Percentiles rank a stretch among this genome's conserved stretches.
phyloP scores from a whole-genome alignment of 2,329 filamentous ascomycete genomes.

The Apiospora phragmitis region DNA sequence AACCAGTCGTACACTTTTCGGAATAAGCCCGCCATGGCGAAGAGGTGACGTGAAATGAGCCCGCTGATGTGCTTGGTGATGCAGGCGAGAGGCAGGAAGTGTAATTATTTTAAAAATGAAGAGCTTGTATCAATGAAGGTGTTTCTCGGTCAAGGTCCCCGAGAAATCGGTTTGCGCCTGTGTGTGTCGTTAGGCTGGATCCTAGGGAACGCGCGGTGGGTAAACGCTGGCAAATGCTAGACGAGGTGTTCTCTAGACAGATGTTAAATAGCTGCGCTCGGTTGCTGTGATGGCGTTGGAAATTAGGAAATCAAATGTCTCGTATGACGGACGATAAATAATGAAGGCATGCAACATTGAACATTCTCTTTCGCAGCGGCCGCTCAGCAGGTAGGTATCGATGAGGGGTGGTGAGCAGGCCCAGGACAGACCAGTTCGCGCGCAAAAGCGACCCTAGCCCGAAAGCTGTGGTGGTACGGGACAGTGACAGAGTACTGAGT shows the following conservation, averaged over 20 bases:
- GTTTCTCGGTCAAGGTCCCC: not conserved
- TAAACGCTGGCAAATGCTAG: conserved; percentile 12
- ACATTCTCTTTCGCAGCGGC: conserved; percentile 29
- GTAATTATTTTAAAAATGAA: conserved; percentile 4
- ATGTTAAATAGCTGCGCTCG: conserved; percentile 42
- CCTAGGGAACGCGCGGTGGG: conserved; percentile 15
- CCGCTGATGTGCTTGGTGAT: not conserved
- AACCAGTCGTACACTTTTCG: conserved; percentile 97
- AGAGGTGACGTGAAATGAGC: conserved; percentile 9
- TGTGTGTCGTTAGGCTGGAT: conserved; percentile 16
- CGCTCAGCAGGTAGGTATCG: conserved; percentile 15
- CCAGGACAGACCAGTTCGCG: not conserved
- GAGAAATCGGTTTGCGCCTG: conserved; percentile 15
- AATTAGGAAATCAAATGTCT: conserved; percentile 40
- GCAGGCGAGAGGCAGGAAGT: not conserved
- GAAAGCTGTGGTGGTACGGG: conserved; percentile 27
- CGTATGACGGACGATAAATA: conserved; percentile 36
- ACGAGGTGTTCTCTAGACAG: conserved; percentile 30
- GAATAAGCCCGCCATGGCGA: conserved; percentile 83
- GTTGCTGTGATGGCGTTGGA: conserved; percentile 13
- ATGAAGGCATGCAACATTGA: conserved; percentile 8
- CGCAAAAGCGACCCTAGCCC: conserved; percentile 4
- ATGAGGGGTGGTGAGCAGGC: conserved; percentile 3
- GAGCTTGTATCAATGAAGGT: not conserved
- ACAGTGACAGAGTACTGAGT: conserved; percentile 19